A percentile compares a stretch with the other conserved stretches of the same genome.
phyloP scores from a whole-genome alignment of 2,329 filamentous ascomycete genomes.

The Clarireedia homoeocarpa region DNA sequence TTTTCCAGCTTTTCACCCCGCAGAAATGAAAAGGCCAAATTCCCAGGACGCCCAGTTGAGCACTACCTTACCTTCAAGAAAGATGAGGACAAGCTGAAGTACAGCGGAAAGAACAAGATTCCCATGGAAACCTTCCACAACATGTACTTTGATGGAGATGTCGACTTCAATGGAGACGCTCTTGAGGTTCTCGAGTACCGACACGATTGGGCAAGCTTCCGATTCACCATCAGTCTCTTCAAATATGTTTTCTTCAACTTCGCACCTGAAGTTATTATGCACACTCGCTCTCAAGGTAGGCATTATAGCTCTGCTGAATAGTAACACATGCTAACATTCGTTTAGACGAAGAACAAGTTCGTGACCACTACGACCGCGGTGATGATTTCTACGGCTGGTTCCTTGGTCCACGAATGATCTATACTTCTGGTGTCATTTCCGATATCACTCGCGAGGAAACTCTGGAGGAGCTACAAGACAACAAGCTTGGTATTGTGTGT shows the following conservation, averaged over 20 bases:
- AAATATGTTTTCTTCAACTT: conserved; percentile 83
- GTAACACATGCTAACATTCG: conserved; percentile 23
- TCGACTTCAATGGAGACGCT: conserved; percentile 90
- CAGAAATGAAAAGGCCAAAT: conserved; percentile 84
- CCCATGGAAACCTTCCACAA: conserved; percentile 93
- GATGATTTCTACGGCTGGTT: conserved; percentile 99
- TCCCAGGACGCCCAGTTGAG: conserved; percentile 80
- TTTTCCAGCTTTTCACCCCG: conserved; percentile 76
- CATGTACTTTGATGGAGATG: conserved; percentile 93
- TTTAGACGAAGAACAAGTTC: conserved; percentile 91
- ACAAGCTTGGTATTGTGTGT: conserved; percentile 91
- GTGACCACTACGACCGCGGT: conserved; percentile 94
- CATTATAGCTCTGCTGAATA: not conserved
- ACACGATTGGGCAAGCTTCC: conserved; percentile 95
- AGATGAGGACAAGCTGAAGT: conserved; percentile 52
- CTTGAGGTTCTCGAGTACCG: conserved; percentile 87
- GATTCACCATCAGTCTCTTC: conserved; percentile 79
- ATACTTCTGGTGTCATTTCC: conserved; percentile 90
- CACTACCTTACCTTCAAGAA: conserved; percentile 80
- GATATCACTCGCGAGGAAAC: conserved; percentile 82
- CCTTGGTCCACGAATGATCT: conserved; percentile 96
- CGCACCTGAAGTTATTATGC: conserved; percentile 85
- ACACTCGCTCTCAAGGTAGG: conserved; percentile 78
- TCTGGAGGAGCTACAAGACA: conserved; percentile 93
- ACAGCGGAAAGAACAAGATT: conserved; percentile 71